Base-by-base conservation (phyloP, 2,329 filamentous ascomycete genomes). In the Pseudogymnoascus verrucosus region DNA sequence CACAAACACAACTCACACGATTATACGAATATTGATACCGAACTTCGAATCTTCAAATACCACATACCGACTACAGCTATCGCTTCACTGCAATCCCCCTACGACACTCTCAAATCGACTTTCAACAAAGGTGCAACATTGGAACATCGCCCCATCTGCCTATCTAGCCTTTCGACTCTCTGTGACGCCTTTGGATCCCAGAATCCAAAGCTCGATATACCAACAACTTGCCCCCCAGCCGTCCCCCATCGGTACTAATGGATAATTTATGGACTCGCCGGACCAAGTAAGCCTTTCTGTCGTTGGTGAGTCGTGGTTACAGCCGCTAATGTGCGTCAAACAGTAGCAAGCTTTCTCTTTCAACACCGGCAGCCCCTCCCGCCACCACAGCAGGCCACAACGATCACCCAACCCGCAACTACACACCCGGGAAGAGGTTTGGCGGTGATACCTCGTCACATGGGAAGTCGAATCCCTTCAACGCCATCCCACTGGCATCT, bases 341-440 rank as follows among this genome's bases (percentile, higher is more conserved):
- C 64, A 74, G 71, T 66, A 90, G 86, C 83, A 98, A 96, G 82
- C 89, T 97, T 78, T 96, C 92, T 70, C 84, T 98, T 68, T 78
- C 67, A 79, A 82, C 70, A 76, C 74, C 70, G 82, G 82, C 59
- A 39, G 39, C n/a, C 59, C 59, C 59, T 61, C 59, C 59, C 59
- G 59, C 76, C 80, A 82, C 67, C 72, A 34, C 51, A 57, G 71
- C 77, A 62, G 75, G 74, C 69, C 72, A 75, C 61, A 79, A 77
- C 75, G 80, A 83, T 69, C 81, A 75, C 75, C 79, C 74, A 76
- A 81, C 79, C 79, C 87, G 89, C 78, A 85, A 83, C 69, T 80
- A 82, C 68, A 80, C 84, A 68, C 82, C 87, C 70, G 82, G 87
- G 64, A 90, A 91, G 81, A 87, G 91, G 76, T 89, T 90, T 74